These are phyloP conservation scores for Cajanus cajan DNA, from an alignment of 306 rosid species.

Conservation along the genomic window DNA sequence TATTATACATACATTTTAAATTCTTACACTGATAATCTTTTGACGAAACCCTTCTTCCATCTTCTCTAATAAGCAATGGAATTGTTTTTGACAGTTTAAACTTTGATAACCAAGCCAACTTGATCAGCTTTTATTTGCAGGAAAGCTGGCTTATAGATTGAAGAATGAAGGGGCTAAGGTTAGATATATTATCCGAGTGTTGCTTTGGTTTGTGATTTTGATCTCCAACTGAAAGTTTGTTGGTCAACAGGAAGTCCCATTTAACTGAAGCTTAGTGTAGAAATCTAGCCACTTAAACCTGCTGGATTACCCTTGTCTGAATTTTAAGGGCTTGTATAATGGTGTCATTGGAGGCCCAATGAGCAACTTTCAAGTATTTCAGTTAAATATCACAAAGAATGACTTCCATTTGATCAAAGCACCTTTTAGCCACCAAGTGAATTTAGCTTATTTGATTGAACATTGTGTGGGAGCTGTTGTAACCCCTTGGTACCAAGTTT, in stretches of 20 bases:
- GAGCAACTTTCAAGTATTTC: neutral
- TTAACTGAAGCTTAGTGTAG: neutral
- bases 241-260: neutral
- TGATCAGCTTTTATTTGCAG: slow-evolving; percentile 55
- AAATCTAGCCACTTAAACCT: slow-evolving; percentile 26
- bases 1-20: neutral
- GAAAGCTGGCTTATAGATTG: slow-evolving; percentile 90
- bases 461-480: no score
- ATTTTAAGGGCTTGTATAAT: slow-evolving; percentile 2
- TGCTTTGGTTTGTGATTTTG: slow-evolving; percentile 19
- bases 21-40: slow-evolving; percentile 15
- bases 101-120: slow-evolving; percentile 29
- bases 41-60: neutral
- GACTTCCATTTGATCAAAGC: neutral
- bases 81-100: neutral
- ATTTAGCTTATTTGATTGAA: no score
- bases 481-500: no score
- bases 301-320: slow-evolving; percentile 14
- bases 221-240: neutral
- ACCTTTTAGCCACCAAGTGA: slow-evolving; percentile 11
- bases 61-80: neutral
- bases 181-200: slow-evolving; percentile 34
- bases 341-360: neutral
- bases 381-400: neutral
- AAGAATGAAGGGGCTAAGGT: slow-evolving; percentile 95